Conservation (phyloP, 1,284 basidiomycete genomes). For the Exobasidium cylindrosporum region DNA sequence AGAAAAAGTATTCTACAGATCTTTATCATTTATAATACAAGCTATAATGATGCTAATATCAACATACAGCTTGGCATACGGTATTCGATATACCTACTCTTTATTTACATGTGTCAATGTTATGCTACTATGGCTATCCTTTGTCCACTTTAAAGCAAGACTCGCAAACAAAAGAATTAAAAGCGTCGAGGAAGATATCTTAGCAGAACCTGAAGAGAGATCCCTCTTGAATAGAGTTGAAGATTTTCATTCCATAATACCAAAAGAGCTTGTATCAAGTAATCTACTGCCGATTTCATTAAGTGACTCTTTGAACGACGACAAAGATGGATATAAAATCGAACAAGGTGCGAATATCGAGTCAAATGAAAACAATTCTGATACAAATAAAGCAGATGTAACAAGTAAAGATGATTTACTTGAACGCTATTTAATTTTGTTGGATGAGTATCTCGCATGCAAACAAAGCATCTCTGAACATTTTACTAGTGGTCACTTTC, state of each 20-base stretch:
- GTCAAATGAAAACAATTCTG: no score
- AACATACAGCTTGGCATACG: conserved; percentile 27
- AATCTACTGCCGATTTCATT: not conserved
- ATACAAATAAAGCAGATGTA: no score
- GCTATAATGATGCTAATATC: conserved; percentile 4
- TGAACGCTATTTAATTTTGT: conserved; percentile 8
- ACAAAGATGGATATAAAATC: not conserved
- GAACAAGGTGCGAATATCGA: not conserved
- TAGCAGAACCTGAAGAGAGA: not conserved
- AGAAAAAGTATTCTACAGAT: no score
- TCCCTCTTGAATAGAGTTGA: not conserved
- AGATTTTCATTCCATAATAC: not conserved
- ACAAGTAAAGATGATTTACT: conserved; percentile 2
- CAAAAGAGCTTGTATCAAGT: not conserved
- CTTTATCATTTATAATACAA: not conserved
- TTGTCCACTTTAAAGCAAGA: not conserved
- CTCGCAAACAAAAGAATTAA: not conserved
- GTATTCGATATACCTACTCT: conserved; percentile 30
- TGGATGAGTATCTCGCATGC: conserved; percentile 14
- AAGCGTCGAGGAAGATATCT: not conserved
- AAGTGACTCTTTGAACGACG: not conserved
- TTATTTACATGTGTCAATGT: conserved; percentile 33
- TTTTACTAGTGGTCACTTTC: not conserved
- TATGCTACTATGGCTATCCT: conserved; percentile 10
- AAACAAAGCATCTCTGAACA: not conserved